Base-by-base conservation (phyloP, 352 stramenopile species). In the Pythium phragmitis region DNA sequence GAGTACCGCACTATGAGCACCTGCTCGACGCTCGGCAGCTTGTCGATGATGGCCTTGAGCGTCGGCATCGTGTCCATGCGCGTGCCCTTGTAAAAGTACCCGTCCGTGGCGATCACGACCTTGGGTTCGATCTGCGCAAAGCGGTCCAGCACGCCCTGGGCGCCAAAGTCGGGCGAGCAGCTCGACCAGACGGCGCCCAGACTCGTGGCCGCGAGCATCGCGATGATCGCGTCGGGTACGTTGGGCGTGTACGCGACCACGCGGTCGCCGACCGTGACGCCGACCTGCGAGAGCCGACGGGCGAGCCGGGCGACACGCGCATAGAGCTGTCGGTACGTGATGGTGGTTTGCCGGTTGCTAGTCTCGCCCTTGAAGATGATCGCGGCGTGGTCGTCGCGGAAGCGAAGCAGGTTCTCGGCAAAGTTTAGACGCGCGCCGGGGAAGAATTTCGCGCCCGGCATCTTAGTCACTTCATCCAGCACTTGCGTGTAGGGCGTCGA, bases 101-200 rank as follows among this genome's bases (percentile, higher is more conserved):
- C 82, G 46, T 89, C 81, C 9, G 82, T 87, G 9, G 82, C 79
- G 50, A 91, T 88, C 43, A 91, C 70, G 14, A 93, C 76, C 63
- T 90, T 91, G 39, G 87, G 87, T 1, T 73, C 76, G 68, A 96
- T 90, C 75, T 96, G 87, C 16, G 81, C 77, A 65, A 96, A 90
- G 26, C 87, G 76, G 61, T 96, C 87, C 17, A 91, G 68, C 28
- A 96, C 82, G 4, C 87, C 87, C 55, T 88, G 75, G 6, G 86
- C 75, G n/a, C 87, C 87, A 62, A 96, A 96, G 64, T 96, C 87
- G 8, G 87, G 85, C 19, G 87, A 96, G 70, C 87, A 96, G 55
- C 79, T 91, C 34, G 83, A 92, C 77, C 76, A 92, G 23, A 89
- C 75, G 11, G 79, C 83, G 7, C 80, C 82, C 34, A 92, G 63